A percentile compares a stretch with the other conserved stretches of the same genome.
Evolutionary conservation across 139 green algal species (phyloP).

Genomic region (Coelastrella sp.): DNA sequence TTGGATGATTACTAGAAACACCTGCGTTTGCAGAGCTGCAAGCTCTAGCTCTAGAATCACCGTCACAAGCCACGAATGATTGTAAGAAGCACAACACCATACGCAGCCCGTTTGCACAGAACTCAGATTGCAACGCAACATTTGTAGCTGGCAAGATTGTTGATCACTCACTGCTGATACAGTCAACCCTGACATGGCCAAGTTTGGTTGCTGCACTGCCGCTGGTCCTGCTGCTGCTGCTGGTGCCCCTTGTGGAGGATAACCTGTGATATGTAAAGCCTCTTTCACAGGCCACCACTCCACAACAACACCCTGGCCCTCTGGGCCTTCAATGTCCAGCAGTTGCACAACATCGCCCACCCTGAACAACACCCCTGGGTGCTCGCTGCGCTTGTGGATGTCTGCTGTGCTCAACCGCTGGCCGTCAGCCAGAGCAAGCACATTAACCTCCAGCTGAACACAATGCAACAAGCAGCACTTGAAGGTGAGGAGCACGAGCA

Average conservation of each 20-base stretch:
- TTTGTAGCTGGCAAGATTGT: background rate
- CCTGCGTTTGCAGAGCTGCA: too few relatives aligned
- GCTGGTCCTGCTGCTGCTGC: background rate
- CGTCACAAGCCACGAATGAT: too few relatives aligned
- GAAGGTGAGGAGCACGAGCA: too few relatives aligned
- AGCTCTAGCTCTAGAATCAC: too few relatives aligned
- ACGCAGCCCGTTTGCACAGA: too few relatives aligned
- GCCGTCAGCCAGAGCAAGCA: background rate
- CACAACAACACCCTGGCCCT: background rate
- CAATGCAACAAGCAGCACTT: background rate
- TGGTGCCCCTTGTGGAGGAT: background rate
- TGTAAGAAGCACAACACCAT: too few relatives aligned
- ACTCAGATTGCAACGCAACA: too few relatives aligned
- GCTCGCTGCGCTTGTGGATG: background rate
- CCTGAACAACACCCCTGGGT: background rate
- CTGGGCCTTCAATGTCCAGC: background rate
- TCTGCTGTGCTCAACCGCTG: background rate
- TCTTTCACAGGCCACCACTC: background rate
- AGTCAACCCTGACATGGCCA: background rate
- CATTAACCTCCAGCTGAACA: background rate
- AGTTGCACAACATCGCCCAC: background rate
- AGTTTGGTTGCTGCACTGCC: background rate
- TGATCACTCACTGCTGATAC: background rate
- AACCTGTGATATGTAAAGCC: background rate
- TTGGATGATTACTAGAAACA: too few relatives aligned